Evolutionary conservation across 2,329 filamentous ascomycete genomes (phyloP), one percentile per base, ranked within the genome.

Genomic region (Paecilomyces variotii): DNA sequence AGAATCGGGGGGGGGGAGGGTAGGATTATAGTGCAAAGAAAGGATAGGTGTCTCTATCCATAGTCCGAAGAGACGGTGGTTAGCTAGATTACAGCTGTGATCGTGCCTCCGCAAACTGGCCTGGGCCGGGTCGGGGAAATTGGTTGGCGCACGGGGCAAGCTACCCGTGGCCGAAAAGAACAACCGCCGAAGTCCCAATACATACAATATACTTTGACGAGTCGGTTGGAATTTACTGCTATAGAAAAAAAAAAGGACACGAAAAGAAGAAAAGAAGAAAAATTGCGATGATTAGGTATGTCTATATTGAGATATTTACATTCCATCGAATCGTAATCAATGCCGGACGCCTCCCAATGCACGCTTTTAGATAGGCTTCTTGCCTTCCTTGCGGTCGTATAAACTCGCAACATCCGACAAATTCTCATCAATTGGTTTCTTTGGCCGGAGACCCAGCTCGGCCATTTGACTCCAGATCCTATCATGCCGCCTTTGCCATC

Each of bases 361-460:
- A 45, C n/a, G 19, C n/a, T 19, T 34, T 45, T 19, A 45, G 4
- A 55, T 55, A 55, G 24, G 53, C 27, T 26, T 55, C 51, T 57
- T 32, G 28, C 32, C 35, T 49, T 32, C 25, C 28, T 12, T 12
- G 5, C 14, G 6, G 10, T 66, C 64, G 55, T 73, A 69, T 26
- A 74, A 50, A 14, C 62, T 57, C 12, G 66, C 64, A 4, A 62
- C 57, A 59, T 73, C 72, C 0, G 65, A 64, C 49, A 66, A 55
- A 2, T 60, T 53, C 24, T 64, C 58, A 11, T 68, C 62, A 2
- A 61, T 74, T 59, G 79, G 77, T 72, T 79, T 82, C 64, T 77
- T 79, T n/a, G 83, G 82, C 63, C 82, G 80, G 59, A 84, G 74
- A 1, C 84, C 84, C 63, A 79, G 64, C 63, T 79, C 76, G 27